Evolutionary conservation across 768 basidiomycete species (phyloP), one percentile per base, ranked within the genome.

Genomic region (Rhizopogon salebrosus): DNA sequence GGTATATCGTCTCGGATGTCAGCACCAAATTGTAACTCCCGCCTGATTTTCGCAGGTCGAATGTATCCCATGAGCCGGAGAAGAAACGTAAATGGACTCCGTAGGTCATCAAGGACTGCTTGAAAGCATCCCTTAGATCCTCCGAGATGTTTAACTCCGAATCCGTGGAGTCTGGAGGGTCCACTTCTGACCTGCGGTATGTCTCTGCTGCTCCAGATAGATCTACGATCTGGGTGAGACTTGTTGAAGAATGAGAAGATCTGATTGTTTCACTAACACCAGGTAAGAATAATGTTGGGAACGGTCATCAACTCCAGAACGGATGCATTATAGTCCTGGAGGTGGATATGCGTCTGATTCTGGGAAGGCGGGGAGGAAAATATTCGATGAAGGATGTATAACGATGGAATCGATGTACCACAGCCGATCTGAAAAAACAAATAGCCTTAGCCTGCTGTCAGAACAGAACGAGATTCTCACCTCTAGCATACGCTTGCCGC

Each of bases 1-100:
- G 76, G 63, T 99, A 98, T 20, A 98, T 92, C 37, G 95, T 98
- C 70, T 99, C 95, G 23, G 91, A 90, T 0, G 93, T 92, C 46
- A 98, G 70, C 2, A 97, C 73, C 39, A 94, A 57, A 60, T 93
- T 80, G 68, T 88, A 92, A 2, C 58, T 63, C 7, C 72, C 72
- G 13, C 67, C 68, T 1, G 69, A 41, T 8, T 36, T 54, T 13
- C 48, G 23, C 1, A 73, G 55, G 52, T 78, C 69, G 54, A 85
- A 84, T 9, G 71, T 64, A 16, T 74, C 69, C 95, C 95, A 99
- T 14, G 88, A 80, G 2, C 95, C 95, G 20, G 83, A 77, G 62
- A 86, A 92, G 70, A 98, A 89, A 20, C 78, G 75, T 9, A 99
- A 64, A 26, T 74, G 62, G 57, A 98, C 72, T 36, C 77, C 71